Evolutionary conservation across 2,329 filamentous ascomycete species (phyloP), one percentile per base, ranked within the genome.

Genomic region (Alternaria gansuensis): DNA sequence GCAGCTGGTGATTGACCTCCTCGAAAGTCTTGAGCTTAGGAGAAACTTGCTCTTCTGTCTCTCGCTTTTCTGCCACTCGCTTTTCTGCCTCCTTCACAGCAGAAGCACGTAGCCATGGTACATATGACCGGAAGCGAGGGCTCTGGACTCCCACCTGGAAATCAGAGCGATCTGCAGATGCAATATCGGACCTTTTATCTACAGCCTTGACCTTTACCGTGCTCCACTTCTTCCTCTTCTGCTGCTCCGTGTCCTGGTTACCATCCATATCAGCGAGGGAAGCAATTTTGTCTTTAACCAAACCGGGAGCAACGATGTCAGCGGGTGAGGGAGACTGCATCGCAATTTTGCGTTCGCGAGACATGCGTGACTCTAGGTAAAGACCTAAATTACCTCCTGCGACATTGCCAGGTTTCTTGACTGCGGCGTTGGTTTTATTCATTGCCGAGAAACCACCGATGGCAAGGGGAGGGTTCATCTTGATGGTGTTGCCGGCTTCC

Each of bases 11-110:
- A 10, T 37, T 43, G 8, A 49, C 43, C n/a, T 54, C 29, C 9
- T 45, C 40, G 10, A 57, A 40, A 9, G 46, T 51, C 5, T 23
- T 51, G 48, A 57, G 48, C 48, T 57, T 40, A n/a, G 44, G 44
- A 36, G 21, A 40, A 26, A 29, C 29, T 13, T 7, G 21, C 14
- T 39, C 23, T 24, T 34, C n/a, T 45, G 17, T 8, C 6, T 14
- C 21, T 24, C 6, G 17, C 8, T 33, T 26, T 17, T 24, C n/a
- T 39, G 37, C 21, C 23, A 33, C 23, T n/a, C 10, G 13, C 5
- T 37, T n/a, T 31, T 34, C n/a, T 36, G 34, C 28, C 10, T 13
- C 23, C 6, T 14, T 40, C 11, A 13, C 31, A 37, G 17, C 21
- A 4, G 7, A 28, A 48, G 29, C 21, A 34, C 13, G 14, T 2